Evolutionary conservation across 306 rosid species (phyloP).

Genomic region (Medicago ruthenica): DNA sequence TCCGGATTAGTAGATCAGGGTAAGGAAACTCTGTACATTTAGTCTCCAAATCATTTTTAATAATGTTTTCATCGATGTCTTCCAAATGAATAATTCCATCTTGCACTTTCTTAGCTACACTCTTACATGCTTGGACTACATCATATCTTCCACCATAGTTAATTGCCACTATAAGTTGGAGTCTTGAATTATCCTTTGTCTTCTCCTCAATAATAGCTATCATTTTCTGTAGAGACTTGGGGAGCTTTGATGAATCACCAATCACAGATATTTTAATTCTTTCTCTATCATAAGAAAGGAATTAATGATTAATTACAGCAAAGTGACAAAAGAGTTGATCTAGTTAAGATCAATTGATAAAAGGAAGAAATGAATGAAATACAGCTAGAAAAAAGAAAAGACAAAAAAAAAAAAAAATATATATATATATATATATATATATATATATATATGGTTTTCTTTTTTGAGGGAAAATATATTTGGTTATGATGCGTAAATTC

Average conservation of each 20-base stretch:
- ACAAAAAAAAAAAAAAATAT: too few species aligned
- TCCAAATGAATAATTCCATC: conserved; percentile 33
- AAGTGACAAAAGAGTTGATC: neutral
- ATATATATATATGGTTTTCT: too few species aligned
- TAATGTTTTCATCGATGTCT: conserved; percentile 59
- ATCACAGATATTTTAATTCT: conserved; percentile 64
- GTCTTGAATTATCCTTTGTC: conserved; percentile 50
- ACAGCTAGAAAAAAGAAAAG: too few species aligned
- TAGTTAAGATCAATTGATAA: too few species aligned
- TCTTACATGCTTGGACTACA: conserved; percentile 75
- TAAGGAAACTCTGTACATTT: conserved; percentile 68
- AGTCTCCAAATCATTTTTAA: conserved; percentile 76
- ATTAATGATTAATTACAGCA: too few species aligned
- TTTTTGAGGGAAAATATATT: too few species aligned
- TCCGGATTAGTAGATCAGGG: conserved; percentile 81
- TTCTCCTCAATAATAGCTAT: conserved; percentile 52
- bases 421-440: too few species aligned
- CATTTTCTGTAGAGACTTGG: conserved; percentile 46
- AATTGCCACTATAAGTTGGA: conserved; percentile 69
- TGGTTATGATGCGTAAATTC: too few species aligned
- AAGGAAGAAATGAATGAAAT: too few species aligned
- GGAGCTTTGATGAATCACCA: conserved; percentile 74
- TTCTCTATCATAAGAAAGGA: conserved; percentile 46
- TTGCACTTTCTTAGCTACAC: conserved; percentile 59
- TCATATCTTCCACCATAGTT: conserved; percentile 83